A percentile compares a stretch with the other conserved stretches of the same genome.
Conservation (phyloP, 352 stramenopile species). For the Globisporangium irregulare region DNA sequence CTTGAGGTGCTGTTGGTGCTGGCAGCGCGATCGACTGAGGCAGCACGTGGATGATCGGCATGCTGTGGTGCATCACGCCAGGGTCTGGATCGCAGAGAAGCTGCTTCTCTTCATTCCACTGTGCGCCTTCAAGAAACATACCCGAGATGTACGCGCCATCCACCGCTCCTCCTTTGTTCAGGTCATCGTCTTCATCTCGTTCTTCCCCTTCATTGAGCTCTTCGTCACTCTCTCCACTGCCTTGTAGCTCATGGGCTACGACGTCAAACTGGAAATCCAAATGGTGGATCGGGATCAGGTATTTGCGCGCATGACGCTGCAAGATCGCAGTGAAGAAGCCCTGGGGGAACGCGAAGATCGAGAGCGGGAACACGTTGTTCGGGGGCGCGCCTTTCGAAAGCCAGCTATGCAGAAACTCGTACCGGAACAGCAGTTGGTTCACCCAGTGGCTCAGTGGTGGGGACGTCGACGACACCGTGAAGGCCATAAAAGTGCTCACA, state of each 20-base stretch:
- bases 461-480: constrained; percentile 11
- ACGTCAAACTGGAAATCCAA: constrained; percentile 79
- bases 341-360: constrained; percentile 72
- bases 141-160: constrained; percentile 62
- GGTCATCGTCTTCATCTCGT: constrained; percentile 11
- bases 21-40: constrained; percentile 31
- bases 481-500: constrained; percentile 10
- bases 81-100: constrained; percentile 52
- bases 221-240: background rate
- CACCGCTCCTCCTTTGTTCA: constrained; percentile 17
- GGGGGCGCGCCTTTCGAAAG: constrained; percentile 19
- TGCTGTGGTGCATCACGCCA: constrained; percentile 59
- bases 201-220: background rate
- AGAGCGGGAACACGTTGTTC: constrained; percentile 46
- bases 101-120: constrained; percentile 51
- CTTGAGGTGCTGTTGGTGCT: background rate
- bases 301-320: constrained; percentile 68
- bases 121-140: constrained; percentile 65
- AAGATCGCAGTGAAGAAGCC: constrained; percentile 77
- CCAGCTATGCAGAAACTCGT: constrained; percentile 63
- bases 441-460: constrained; percentile 51
- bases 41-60: constrained; percentile 88
- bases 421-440: constrained; percentile 46
- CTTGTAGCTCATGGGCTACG: constrained; percentile 31
- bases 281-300: constrained; percentile 66